Evolutionary conservation across 2,329 filamentous ascomycete genomes (phyloP).

Genomic region (Cyphellophora europaea): DNA sequence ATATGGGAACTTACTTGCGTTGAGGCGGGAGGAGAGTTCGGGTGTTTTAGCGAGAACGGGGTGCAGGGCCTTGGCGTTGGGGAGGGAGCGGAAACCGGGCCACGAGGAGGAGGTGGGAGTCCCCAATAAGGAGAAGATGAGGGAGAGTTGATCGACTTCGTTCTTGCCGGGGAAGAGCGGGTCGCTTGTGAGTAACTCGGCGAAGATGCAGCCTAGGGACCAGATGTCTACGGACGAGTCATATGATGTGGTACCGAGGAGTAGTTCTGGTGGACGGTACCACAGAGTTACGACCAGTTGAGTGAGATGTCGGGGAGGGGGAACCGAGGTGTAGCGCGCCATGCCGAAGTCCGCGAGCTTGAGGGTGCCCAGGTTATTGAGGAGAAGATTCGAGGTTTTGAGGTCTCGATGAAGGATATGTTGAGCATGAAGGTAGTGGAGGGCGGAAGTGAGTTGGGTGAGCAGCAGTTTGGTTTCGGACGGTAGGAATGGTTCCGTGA

Average conservation of each 20-base stretch:
- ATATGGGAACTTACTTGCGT: slow-evolving; percentile 62
- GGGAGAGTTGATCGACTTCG: slow-evolving; percentile 80
- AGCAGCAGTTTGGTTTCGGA: slow-evolving; percentile 90
- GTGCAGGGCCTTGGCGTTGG: slow-evolving; percentile 72
- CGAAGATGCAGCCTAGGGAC: slow-evolving; percentile 94
- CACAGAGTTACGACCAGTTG: slow-evolving; percentile 93
- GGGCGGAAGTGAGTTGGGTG: slow-evolving; percentile 68
- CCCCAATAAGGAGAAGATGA: slow-evolving; percentile 84
- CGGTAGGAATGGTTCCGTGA: slow-evolving; percentile 85
- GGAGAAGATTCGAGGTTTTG: slow-evolving; percentile 86
- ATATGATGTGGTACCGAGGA: slow-evolving; percentile 73
- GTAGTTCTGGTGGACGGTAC: slow-evolving; percentile 87
- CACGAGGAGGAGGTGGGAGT: slow-evolving; percentile 73
- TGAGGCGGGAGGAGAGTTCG: slow-evolving; percentile 19
- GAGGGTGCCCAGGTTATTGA: slow-evolving; percentile 89
- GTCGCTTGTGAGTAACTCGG: slow-evolving; percentile 74
- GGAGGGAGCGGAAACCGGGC: slow-evolving; percentile 78
- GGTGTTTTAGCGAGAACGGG: slow-evolving; percentile 33
- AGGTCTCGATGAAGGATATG: slow-evolving; percentile 92
- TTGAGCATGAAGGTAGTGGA: slow-evolving; percentile 75
- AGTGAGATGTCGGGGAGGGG: slow-evolving; percentile 65
- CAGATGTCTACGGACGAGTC: slow-evolving; percentile 78
- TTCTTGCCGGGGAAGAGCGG: slow-evolving; percentile 81
- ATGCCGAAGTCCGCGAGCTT: slow-evolving; percentile 98
- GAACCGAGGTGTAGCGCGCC: slow-evolving; percentile 79